Evolutionary conservation across 345 rosid genomes (phyloP), one percentile per base, ranked within the genome.

Genomic region (Corchorus capsularis): DNA sequence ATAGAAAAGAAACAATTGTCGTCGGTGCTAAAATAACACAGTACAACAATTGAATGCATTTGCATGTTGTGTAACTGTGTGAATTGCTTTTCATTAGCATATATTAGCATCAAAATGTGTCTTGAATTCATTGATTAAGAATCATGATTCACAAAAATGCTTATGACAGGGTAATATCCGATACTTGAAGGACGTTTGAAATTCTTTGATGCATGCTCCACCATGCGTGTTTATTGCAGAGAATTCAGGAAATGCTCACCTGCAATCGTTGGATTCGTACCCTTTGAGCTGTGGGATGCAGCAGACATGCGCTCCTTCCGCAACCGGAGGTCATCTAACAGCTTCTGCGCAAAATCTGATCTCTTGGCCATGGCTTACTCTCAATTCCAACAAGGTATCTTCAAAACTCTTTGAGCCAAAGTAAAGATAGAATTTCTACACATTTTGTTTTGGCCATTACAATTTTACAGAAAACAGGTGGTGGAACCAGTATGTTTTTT

Each of bases 281-380:
- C 60, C 71, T 77, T 81, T 8, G 94, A 83, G 71, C 78, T 82
- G 81, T 85, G 90, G 71, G 94, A 79, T 8, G 84, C 52, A 60
- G 87, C 89, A 27, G 27, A 27, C 86, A 93, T 83, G 49, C 88
- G 86, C 74, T 96, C 94, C 80, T 92, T 96, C 82, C 97, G 76
- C 77, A 86, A 43, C 8, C 93, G 86, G 69, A 96, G 98, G 84
- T 96, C 99, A 78, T 93, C 93, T 63, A 96, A 83, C 83, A 96
- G 83, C 87, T 96, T 96, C 92, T 93, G 96, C 0, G 94, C 96
- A 74, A 96, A 96, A 78, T 91, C 97, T 4, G 93, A 89, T 78
- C 93, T 85, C 85, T 85, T 96, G 61, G 85, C 90, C 99, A 96
- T 96, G 49, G 63, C 35, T 63, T 61, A 68, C 76, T 82, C 79